Base-by-base conservation (phyloP, 176 grass and related monocot genomes). In the Rhipidocladum racemiflorum region DNA sequence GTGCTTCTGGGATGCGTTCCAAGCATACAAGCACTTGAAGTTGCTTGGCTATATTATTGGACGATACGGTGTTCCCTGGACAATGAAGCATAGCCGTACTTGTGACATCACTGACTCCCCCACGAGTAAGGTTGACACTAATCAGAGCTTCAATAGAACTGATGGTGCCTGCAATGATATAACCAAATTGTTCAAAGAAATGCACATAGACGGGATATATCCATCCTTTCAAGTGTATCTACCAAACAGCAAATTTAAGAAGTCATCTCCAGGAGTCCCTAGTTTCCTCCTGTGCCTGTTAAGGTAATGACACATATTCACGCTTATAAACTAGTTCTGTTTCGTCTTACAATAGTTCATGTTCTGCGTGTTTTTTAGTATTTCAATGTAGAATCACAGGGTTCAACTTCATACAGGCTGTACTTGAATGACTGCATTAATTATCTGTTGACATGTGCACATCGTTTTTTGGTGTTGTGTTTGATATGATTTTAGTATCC, bases 181-280 rank as follows among this genome's bases (percentile, higher is more conserved):
- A 66, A 84, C 50, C 3, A 66, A 75, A 65, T 74, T 62, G n/a
- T 53, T 98, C 56, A 72, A 91, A 56, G 68, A 79, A 65, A 80
- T 95, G 85, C 83, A 87, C 8, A 74, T 91, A 36, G 46, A 78
- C 68, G 71, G 65, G 28, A 75, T 89, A 60, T 82, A 68, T 89
- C 90, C 85, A 74, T 77, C 73, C 9, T 98, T 88, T 85, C 61
- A 91, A 67, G 78, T 98, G 14, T 83, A 95, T 88, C 71, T 74
- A 24, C 96, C 96, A 28, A 98, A 95, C 63, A 98, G 90, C 84
- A 91, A 90, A 69, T 98, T 98, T 66, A 93, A 82, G 36, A 98
- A 98, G 83, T 88, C 96, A 54, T 70, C 81, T 50, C 92, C 92
- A 21, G 89, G 96, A 56, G 29, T 54, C 57, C 36, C 92, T 44